Evolutionary conservation across 306 rosid genomes (phyloP).

Genomic region (Cucurbita ficifolia): DNA sequence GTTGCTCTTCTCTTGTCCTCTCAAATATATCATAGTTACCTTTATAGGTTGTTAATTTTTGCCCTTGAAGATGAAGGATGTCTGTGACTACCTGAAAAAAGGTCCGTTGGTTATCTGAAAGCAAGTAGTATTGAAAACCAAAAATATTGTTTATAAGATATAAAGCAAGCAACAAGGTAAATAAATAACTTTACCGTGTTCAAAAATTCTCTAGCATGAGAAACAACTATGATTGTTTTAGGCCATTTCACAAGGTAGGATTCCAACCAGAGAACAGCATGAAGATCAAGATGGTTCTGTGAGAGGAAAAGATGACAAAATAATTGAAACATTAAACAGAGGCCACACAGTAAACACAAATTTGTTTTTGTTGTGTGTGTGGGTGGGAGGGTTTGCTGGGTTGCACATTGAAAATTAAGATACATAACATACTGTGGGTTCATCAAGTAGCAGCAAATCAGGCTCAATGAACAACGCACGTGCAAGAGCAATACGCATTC

Average conservation of each 20-base stretch:
- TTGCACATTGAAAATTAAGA: neutral
- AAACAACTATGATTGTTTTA: conserved; percentile 84
- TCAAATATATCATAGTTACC: conserved; percentile 92
- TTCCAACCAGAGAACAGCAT: conserved; percentile 97
- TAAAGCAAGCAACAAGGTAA: neutral
- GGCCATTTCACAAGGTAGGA: conserved; percentile 90
- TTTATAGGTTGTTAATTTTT: conserved; percentile 55
- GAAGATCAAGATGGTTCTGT: conserved; percentile 99
- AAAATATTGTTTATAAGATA: neutral
- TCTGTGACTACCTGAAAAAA: conserved; percentile 74
- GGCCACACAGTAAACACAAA: no score
- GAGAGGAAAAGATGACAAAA: conserved; percentile 5
- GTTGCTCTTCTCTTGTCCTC: conserved; percentile 71
- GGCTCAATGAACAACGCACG: conserved; percentile 95
- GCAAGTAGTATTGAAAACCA: neutral
- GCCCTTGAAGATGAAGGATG: conserved; percentile 77
- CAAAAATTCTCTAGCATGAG: conserved; percentile 97
- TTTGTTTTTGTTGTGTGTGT: no score
- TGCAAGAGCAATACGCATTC: conserved; percentile 99
- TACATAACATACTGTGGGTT: conserved; percentile 67
- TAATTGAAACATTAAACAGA: neutral
- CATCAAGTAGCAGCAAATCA: conserved; percentile 85
- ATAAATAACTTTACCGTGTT: conserved; percentile 51
- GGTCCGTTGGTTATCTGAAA: neutral
- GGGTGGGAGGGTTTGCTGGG: no score